Evolutionary conservation across 208 protist species (phyloP).

Genomic region (Crithidia acanthocephali): DNA sequence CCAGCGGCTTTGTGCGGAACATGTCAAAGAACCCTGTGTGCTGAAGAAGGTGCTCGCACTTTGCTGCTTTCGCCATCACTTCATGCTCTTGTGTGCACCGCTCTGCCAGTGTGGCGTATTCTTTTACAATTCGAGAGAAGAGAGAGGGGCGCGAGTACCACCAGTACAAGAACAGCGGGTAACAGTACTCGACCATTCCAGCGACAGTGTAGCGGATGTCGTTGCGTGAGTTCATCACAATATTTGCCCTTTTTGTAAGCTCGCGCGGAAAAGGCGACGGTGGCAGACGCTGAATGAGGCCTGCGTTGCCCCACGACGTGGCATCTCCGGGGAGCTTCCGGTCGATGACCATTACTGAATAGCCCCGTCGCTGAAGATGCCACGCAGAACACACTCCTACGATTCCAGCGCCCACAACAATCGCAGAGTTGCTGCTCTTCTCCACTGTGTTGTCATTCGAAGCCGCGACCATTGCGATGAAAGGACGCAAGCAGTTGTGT

Average conservation of each 20-base stretch:
- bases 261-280: conserved; percentile 23
- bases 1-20: conserved; percentile 5
- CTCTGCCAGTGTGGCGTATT: conserved; percentile 24
- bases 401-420: conserved; percentile 25
- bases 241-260: conserved; percentile 1
- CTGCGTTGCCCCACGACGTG: conserved; percentile 27
- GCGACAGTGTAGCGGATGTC: conserved; percentile 15
- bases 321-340: conserved; percentile 25
- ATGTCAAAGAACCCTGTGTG: conserved; percentile 29
- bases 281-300: conserved; percentile 32
- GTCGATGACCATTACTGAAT: conserved; percentile 26
- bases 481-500: too few relatives aligned
- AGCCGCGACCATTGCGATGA: background rate
- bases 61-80: conserved; percentile 14
- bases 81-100: conserved; percentile 29
- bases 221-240: conserved; percentile 19
- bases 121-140: conserved; percentile 10
- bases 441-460: background rate
- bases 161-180: conserved; percentile 30
- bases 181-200: conserved; percentile 22
- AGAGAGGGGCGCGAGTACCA: conserved; percentile 25
- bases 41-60: conserved; percentile 25
- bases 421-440: background rate
- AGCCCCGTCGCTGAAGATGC: conserved; percentile 25
- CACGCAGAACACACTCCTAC: conserved; percentile 32